Evolutionary conservation across 1,139 yeast genomes (phyloP).

Genomic region (Wickerhamomyces sp.): DNA sequence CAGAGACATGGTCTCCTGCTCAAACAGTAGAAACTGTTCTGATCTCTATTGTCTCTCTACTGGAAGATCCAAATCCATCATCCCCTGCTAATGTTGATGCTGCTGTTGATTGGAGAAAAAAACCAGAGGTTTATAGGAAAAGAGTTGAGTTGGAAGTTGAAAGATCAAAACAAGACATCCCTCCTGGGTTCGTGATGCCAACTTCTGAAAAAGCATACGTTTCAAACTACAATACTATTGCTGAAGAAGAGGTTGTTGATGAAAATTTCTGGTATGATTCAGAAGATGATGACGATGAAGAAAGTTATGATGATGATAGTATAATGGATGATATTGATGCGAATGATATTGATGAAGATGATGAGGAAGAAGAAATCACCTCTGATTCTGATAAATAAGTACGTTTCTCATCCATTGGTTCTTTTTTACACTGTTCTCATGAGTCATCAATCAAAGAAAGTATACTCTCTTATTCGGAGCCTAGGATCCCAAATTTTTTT

Average conservation of each 20-base stretch:
- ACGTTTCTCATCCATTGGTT: neutral
- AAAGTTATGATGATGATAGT: constrained; percentile 25
- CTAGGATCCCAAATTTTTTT: neutral
- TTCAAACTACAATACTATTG: constrained; percentile 9
- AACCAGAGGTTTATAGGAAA: constrained; percentile 73
- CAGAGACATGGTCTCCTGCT: constrained; percentile 95
- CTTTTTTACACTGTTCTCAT: neutral
- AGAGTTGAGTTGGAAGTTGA: constrained; percentile 81
- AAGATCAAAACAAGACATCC: constrained; percentile 78
- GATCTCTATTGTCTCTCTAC: constrained; percentile 80
- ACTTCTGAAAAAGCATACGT: constrained; percentile 35
- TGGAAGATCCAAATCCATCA: constrained; percentile 88
- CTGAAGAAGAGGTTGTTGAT: constrained; percentile 31
- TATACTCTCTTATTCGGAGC: too few species aligned
- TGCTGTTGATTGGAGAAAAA: constrained; percentile 83
- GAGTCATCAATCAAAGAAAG: neutral
- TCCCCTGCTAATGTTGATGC: constrained; percentile 98
- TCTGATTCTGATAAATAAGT: constrained; percentile 21
- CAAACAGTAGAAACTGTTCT: constrained; percentile 91
- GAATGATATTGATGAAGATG: constrained; percentile 26
- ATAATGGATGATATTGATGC: constrained; percentile 25
- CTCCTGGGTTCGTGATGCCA: constrained; percentile 82
- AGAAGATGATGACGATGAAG: constrained; percentile 25
- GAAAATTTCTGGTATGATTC: constrained; percentile 35
- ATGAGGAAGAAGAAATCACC: constrained; percentile 24